Conservation (phyloP, 2,329 filamentous ascomycete species). For the Helminthosporium solani region DNA sequence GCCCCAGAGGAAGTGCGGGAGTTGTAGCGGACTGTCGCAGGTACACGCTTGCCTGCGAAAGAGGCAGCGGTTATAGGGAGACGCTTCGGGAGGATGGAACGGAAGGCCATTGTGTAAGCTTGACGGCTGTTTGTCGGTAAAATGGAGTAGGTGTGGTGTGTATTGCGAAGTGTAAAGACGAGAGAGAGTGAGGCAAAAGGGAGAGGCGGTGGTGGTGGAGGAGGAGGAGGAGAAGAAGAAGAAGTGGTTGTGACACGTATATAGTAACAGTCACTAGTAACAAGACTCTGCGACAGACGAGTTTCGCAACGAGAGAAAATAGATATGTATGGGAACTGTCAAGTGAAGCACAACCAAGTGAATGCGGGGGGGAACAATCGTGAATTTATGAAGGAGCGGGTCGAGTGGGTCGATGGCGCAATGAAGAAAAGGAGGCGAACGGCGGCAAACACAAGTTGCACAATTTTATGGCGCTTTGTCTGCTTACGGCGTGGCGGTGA, state of each 20-base stretch:
- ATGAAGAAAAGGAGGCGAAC: constrained; percentile 11
- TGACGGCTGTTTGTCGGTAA: no score
- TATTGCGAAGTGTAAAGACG: background rate
- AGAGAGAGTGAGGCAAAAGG: background rate
- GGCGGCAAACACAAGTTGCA: constrained; percentile 12
- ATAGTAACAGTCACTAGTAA: background rate
- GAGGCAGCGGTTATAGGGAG: constrained; percentile 25
- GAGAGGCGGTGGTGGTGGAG: background rate
- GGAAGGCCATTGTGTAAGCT: constrained; percentile 14
- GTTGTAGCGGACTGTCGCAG: constrained; percentile 32
- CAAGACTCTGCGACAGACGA: background rate
- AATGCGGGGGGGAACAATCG: constrained; percentile 5
- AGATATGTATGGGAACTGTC: constrained; percentile 2
- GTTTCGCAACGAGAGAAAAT: background rate
- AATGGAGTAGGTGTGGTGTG: no score
- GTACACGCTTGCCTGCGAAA: constrained; percentile 18
- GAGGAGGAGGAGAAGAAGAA: background rate
- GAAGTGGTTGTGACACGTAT: background rate
- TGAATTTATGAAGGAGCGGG: constrained; percentile 11
- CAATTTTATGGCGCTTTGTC: constrained; percentile 6
- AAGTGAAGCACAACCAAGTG: no score
- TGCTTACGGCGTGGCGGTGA: constrained; percentile 2
- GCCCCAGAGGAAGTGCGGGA: constrained; percentile 26
- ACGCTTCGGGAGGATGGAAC: constrained; percentile 18
- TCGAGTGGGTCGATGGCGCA: background rate